phyloP scores from a whole-genome alignment of 1,139 yeast species.

The Saccharomyces hybrid region DNA sequence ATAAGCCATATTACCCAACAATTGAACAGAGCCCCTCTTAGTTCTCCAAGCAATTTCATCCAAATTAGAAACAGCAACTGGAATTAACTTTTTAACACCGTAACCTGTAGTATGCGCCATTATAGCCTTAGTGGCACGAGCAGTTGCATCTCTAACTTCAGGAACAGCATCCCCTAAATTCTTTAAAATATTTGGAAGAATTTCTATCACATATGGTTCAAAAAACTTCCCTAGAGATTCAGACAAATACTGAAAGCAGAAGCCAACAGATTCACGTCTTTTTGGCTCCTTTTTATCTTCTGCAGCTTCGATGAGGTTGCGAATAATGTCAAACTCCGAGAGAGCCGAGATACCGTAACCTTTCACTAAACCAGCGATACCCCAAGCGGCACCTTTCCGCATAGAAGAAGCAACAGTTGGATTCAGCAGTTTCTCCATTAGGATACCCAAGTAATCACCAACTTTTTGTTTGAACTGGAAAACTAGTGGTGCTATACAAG shows the following conservation, averaged over 20 bases:
- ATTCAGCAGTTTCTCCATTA: conserved; percentile 53
- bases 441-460: conserved; percentile 45
- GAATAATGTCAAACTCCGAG: conserved; percentile 65
- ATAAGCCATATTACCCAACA: conserved; percentile 96
- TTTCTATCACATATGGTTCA: conserved; percentile 90
- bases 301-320: conserved; percentile 73
- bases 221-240: conserved; percentile 64
- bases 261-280: conserved; percentile 82
- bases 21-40: conserved; percentile 92
- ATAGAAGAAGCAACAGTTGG: conserved; percentile 42
- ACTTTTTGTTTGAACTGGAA: conserved; percentile 45
- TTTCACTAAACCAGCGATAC: conserved; percentile 85
- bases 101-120: conserved; percentile 89
- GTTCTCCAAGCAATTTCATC: conserved; percentile 95
- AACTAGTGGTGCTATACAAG: conserved; percentile 78
- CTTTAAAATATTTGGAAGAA: conserved; percentile 71
- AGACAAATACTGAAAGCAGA: conserved; percentile 79
- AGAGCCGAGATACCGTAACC: conserved; percentile 81
- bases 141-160: conserved; percentile 86
- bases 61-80: conserved; percentile 76
- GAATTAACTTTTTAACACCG: conserved; percentile 87
- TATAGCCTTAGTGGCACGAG: conserved; percentile 74
- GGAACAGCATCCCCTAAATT: conserved; percentile 77
- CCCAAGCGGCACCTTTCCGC: conserved; percentile 93
- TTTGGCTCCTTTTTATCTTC: conserved; percentile 74